Evolutionary conservation across 2,329 filamentous ascomycete species (phyloP).

Genomic region (Zymoseptoria passerinii): DNA sequence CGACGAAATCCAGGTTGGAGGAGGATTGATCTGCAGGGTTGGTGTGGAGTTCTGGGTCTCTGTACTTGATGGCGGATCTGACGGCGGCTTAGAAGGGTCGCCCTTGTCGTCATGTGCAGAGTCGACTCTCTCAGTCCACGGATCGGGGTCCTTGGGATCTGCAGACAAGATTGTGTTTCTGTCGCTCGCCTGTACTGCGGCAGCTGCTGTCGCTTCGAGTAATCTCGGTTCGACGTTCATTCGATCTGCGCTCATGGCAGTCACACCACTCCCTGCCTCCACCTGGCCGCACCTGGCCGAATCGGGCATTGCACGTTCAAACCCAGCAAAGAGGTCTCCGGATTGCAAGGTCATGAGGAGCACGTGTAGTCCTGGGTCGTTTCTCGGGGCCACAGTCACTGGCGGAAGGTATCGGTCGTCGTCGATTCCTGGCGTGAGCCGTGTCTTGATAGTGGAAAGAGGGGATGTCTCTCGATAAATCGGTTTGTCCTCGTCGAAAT

Average conservation of each 20-base stretch:
- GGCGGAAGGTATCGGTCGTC: neutral
- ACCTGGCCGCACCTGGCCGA: neutral
- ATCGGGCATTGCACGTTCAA: neutral
- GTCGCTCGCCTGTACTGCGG: conserved; percentile 11
- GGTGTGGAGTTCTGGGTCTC: neutral
- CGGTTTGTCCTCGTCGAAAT: conserved; percentile 4
- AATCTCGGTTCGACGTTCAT: neutral
- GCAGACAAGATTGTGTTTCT: conserved; percentile 1
- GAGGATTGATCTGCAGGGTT: conserved; percentile 1
- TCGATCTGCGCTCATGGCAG: neutral
- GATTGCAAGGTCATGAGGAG: neutral
- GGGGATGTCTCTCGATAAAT: neutral
- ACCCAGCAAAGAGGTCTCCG: neutral
- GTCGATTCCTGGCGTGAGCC: neutral
- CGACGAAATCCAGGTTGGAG: neutral
- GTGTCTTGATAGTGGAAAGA: neutral
- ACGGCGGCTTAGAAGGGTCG: conserved; percentile 10
- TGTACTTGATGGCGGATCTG: neutral
- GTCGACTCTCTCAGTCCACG: conserved; percentile 12
- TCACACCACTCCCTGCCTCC: neutral
- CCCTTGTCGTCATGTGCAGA: conserved; percentile 15
- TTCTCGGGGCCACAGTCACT: neutral
- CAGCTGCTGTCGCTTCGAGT: conserved; percentile 8
- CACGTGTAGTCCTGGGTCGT: neutral
- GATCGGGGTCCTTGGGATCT: conserved; percentile 4